Evolutionary conservation across 2,329 filamentous ascomycete genomes (phyloP), one percentile per base, ranked within the genome.

Genomic region (Lomentospora prolificans): DNA sequence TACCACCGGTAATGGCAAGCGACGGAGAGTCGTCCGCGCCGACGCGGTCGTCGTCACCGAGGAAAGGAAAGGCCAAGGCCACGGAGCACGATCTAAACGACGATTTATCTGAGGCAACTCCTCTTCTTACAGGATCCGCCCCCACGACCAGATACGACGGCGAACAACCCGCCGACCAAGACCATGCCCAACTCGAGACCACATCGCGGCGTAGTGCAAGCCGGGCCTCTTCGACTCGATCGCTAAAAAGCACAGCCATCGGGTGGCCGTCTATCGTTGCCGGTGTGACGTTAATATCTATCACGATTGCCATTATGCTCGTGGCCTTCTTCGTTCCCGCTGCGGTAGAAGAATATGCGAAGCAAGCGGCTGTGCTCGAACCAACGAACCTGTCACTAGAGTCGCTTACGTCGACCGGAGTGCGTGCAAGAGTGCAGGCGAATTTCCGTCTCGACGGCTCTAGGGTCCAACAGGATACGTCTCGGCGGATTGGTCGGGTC

Each of bases 351-450:
- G 81, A 89, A 66, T 99, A 99, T 69, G 89, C 87, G 51, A 86
- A 92, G 70, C 78, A 91, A 68, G 89, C 91, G 3, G 78, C 86
- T 24, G 83, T 92, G 17, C 81, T 99, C 61, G 83, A 91, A 65
- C 89, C 94, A 2, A 90, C 86, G 4, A 87, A 85, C 61, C 72
- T 99, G 19, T 90, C 90, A 1, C 84, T 99, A 58, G 87, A 94
- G 64, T 89, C 87, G 2, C 87, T 96, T 61, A 96, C 90, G 0
- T 66, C 82, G 6, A 78, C 85, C 57, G 92, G 94, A 10, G 81
- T 96, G 7, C 82, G 80, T 59, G 87, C 89, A 30, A 84, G 90
- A 60, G 77, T 99, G 50, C 86, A 91, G 64, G 92, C 88, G 19
- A 86, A 87, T 55, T 89, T 97, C 64, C 78, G 76, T 46, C 81